Base-by-base conservation (phyloP, 768 basidiomycete genomes). In the Hemileccinum rubropunctum region DNA sequence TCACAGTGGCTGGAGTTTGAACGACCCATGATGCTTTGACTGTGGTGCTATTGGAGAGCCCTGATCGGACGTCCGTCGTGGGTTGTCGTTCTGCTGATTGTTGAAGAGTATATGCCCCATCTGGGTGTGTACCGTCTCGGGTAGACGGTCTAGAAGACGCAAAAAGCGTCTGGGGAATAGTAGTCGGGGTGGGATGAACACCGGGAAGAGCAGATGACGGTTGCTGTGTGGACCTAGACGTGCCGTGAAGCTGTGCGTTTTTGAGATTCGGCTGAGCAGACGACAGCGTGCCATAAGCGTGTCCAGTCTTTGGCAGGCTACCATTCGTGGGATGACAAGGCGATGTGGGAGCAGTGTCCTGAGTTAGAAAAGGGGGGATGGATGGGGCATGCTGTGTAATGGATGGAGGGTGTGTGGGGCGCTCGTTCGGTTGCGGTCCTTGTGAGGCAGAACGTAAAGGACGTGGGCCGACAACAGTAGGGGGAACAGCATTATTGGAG, bases 11-110 rank as follows among this genome's bases (percentile, higher is more conserved):
- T 3, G 66, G 54, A 11, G 60, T 68, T 37, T 68, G 67, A 11
- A 68, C 64, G 15, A 70, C 57, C 67, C 69, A 68, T 13, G 68
- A 58, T 18, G 61, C 58, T 47, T 66, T 58, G 30, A 70, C 51
- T 5, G 62, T 68, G 37, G 58, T 47, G 7, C 44, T 27, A 32
- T 46, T 58, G 9, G 65, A 54, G 45, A 21, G 14, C 11, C 51
- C 63, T 23, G 44, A 33, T 33, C 48, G 53, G 13, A 11, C 37
- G 13, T 62, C 58, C 3, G 18, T 18, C 14, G 47, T 38, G 6
- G 34, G 11, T 13, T 45, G 58, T 40, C 54, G 60, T 15, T 63
- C 56, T 41, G 28, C 20, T n/a, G 44, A 39, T n/a, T 56, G 52
- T 7, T 60, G 60, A 20, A 36, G 23, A 11, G 49, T 0, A 36